Percentiles rank a stretch among this genome's conserved stretches.
These are phyloP conservation scores for Moniliophthora roreri DNA, from an alignment of 1,284 basidiomycete genomes.

Conservation along the genomic window DNA sequence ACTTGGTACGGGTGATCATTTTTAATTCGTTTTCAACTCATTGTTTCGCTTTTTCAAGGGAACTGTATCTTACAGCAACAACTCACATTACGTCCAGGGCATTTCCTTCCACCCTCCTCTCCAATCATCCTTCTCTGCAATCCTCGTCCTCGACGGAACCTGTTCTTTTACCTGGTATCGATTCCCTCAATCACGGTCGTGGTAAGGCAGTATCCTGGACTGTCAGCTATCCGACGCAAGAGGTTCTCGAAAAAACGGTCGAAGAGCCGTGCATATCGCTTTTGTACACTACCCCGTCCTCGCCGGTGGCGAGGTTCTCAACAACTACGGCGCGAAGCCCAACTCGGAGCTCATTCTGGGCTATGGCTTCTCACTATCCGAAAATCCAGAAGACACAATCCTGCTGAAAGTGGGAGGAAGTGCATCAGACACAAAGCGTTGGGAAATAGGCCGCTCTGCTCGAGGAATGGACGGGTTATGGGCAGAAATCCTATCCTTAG, in stretches of 20 bases:
- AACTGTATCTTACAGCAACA: conserved; percentile 64
- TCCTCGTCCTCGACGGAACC: conserved; percentile 60
- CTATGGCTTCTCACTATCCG: conserved; percentile 79
- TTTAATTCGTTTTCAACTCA: neutral
- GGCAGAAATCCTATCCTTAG: conserved; percentile 48
- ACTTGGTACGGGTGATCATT: conserved; percentile 56
- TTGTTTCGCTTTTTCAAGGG: conserved; percentile 46
- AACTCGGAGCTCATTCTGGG: conserved; percentile 87
- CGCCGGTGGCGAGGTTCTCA: conserved; percentile 69
- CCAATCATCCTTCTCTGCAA: conserved; percentile 50
- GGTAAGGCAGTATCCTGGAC: conserved; percentile 80
- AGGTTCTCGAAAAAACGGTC: conserved; percentile 9
- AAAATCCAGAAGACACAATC: conserved; percentile 85
- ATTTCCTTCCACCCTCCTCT: conserved; percentile 82
- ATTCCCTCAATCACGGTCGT: conserved; percentile 80
- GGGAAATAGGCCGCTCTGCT: conserved; percentile 63
- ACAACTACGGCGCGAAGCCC: conserved; percentile 86
- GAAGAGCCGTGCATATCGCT: conserved; percentile 30
- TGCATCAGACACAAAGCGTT: conserved; percentile 37
- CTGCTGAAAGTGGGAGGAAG: conserved; percentile 70
- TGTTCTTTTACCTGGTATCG: conserved; percentile 82
- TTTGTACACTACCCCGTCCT: conserved; percentile 46
- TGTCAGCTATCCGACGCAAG: conserved; percentile 40
- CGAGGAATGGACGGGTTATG: conserved; percentile 59
- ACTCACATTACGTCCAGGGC: conserved; percentile 85